Evolutionary conservation across 2,329 filamentous ascomycete genomes (phyloP).

Genomic region (Xylariales sp.): DNA sequence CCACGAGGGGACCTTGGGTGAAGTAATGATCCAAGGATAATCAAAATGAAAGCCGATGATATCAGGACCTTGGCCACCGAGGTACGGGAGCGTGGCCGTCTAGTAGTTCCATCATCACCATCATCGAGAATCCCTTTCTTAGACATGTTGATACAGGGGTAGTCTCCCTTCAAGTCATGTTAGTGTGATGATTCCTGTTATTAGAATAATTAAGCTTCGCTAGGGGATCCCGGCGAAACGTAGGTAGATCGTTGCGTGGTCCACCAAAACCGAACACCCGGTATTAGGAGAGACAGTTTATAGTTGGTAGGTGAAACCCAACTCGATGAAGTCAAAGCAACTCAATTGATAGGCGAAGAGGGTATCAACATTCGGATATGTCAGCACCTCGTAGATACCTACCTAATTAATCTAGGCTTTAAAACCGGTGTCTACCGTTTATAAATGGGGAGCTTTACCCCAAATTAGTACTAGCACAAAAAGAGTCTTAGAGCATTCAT

Average conservation of each 20-base stretch:
- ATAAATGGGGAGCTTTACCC: too few species aligned
- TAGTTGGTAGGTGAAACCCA: not conserved
- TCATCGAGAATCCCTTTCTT: conserved; percentile 32
- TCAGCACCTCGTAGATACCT: conserved; percentile 2
- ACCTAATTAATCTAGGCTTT: too few species aligned
- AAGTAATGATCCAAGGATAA: conserved; percentile 44
- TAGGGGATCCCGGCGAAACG: not conserved
- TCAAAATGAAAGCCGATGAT: conserved; percentile 38
- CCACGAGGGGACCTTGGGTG: conserved; percentile 41
- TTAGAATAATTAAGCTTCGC: too few species aligned
- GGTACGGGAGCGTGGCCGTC: conserved; percentile 31
- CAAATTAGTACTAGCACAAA: too few species aligned
- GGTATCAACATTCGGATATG: conserved; percentile 23
- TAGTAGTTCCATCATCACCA: conserved; percentile 16
- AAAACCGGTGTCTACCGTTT: too few species aligned
- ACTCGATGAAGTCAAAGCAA: not conserved
- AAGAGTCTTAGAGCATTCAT: too few species aligned
- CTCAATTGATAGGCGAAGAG: conserved; percentile 8
- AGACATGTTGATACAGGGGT: conserved; percentile 24
- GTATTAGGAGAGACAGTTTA: not conserved
- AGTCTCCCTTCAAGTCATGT: not conserved
- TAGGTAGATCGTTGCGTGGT: not conserved
- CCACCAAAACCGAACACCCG: conserved; percentile 7
- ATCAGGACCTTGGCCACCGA: conserved; percentile 39
- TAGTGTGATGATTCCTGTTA: too few species aligned